Evolutionary conservation across 2,329 filamentous ascomycete genomes (phyloP).

Genomic region (Didymellaceae sp.): DNA sequence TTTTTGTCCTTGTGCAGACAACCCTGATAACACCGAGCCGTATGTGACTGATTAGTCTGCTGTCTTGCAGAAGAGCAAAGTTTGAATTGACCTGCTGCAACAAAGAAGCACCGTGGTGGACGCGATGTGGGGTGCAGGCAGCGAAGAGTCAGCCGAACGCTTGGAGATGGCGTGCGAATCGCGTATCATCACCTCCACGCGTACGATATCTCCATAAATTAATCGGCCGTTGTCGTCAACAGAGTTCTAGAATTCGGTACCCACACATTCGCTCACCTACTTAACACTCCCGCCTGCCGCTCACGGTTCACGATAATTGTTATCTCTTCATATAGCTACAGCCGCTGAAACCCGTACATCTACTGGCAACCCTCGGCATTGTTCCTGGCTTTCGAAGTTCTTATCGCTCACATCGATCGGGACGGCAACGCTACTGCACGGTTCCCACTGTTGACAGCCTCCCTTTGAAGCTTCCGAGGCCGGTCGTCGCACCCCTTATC

Average conservation of each 20-base stretch:
- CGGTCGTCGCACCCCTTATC: conserved; percentile 28
- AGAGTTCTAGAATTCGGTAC: conserved; percentile 34
- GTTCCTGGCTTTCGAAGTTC: conserved; percentile 14
- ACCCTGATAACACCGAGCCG: conserved; percentile 30
- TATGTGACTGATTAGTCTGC: neutral
- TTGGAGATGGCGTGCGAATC: conserved; percentile 46
- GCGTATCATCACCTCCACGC: conserved; percentile 36
- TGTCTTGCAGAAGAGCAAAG: conserved; percentile 23
- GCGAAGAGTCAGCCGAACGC: conserved; percentile 32
- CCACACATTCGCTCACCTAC: conserved; percentile 29
- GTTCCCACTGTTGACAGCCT: conserved; percentile 15
- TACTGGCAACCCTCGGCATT: conserved; percentile 45
- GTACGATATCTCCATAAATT: conserved; percentile 32
- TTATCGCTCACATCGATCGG: conserved; percentile 36
- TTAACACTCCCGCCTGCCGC: conserved; percentile 30
- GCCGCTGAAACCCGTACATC: conserved; percentile 40
- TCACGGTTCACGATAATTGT: conserved; percentile 16
- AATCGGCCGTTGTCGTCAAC: conserved; percentile 33
- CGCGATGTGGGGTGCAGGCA: conserved; percentile 25
- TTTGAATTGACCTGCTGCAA: conserved; percentile 16
- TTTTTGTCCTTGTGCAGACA: conserved; percentile 24
- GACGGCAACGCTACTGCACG: conserved; percentile 18
- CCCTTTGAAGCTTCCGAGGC: conserved; percentile 27
- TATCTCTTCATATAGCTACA: conserved; percentile 23
- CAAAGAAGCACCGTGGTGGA: conserved; percentile 28